Base-by-base conservation (phyloP, 176 grass and related monocot genomes). In the Miscanthus lutarioriparius region DNA sequence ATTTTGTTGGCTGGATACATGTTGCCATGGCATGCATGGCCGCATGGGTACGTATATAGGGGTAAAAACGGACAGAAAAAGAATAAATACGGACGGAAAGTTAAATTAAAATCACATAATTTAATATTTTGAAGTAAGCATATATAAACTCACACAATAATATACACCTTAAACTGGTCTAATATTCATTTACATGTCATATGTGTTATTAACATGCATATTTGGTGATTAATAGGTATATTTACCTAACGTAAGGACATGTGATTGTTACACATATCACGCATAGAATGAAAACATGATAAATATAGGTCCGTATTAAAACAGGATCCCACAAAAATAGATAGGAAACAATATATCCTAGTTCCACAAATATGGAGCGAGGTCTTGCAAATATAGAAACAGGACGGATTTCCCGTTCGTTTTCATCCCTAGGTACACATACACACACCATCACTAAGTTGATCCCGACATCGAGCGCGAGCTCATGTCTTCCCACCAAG, bases 301-400 rank as follows among this genome's bases (percentile, higher is more conserved):
- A 54, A 22, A 54, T 22, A 54, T 0, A 2, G 0, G 14, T 19
- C 5, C 16, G 7, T 1, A 53, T 19, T 51, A 51, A 6, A 7
- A 19, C 1, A 1, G 17, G 17, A 20, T 2, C 0, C 2, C 16
- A 1, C 6, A 6, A 20, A 6, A 20, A 20, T 3, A 0, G 2
- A 41, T 0, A 41, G 9, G 11, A 41, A 37, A 36, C 4, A 51
- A 6, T 0, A 19, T 54, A 19, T 54, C 2, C 51, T 20, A 22
- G 7, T 53, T 53, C 1, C 6, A 6, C 17, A 54, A 0, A 43
- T 43, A 2, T 1, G 10, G 2, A 43, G 11, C 1, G 2, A 11
- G 40, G 2, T 43, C 2, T 5, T 11, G 40, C 40, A 43, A 43
- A 43, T 43, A 43, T 5, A 11, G 1, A 17, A 51, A 19, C 0